A percentile compares a stretch with the other conserved stretches of the same genome.
phyloP scores from a whole-genome alignment of 1,139 yeast genomes.

The Hemisphaericaspora lyxosophila region DNA sequence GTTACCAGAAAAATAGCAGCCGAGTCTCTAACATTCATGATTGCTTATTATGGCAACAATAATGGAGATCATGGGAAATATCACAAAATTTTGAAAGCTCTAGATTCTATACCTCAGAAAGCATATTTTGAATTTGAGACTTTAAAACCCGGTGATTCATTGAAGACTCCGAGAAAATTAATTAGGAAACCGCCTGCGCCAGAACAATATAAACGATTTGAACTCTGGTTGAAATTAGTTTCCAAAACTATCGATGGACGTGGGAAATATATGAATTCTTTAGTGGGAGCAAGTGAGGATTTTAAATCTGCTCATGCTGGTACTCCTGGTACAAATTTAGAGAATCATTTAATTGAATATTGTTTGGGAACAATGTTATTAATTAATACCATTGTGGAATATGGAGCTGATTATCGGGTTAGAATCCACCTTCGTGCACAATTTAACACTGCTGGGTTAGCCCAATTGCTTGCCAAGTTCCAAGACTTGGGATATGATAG shows the following conservation, averaged over 20 bases:
- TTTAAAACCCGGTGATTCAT: conserved; percentile 11
- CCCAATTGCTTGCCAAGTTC: conserved; percentile 61
- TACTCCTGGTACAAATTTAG: conserved; percentile 40
- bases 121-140: conserved; percentile 55
- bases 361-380: conserved; percentile 76
- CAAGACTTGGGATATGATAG: conserved; percentile 61
- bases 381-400: conserved; percentile 68
- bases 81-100: conserved; percentile 60
- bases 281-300: conserved; percentile 94
- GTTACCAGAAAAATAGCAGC: conserved; percentile 79
- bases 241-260: conserved; percentile 79
- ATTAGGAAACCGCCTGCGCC: conserved; percentile 43
- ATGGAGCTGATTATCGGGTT: conserved; percentile 62
- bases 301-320: conserved; percentile 58
- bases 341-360: conserved; percentile 76
- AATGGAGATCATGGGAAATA: conserved; percentile 46
- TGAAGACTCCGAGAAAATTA: conserved; percentile 20
- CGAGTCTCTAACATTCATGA: conserved; percentile 60
- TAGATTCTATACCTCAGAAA: conserved; percentile 60
- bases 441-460: conserved; percentile 73
- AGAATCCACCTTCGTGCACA: conserved; percentile 78
- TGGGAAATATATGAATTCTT: conserved; percentile 79
- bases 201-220: conserved; percentile 58
- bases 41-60: conserved; percentile 39
- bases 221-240: conserved; percentile 79